Conservation (phyloP, 2,329 filamentous ascomycete species). For the Alternaria solani region DNA sequence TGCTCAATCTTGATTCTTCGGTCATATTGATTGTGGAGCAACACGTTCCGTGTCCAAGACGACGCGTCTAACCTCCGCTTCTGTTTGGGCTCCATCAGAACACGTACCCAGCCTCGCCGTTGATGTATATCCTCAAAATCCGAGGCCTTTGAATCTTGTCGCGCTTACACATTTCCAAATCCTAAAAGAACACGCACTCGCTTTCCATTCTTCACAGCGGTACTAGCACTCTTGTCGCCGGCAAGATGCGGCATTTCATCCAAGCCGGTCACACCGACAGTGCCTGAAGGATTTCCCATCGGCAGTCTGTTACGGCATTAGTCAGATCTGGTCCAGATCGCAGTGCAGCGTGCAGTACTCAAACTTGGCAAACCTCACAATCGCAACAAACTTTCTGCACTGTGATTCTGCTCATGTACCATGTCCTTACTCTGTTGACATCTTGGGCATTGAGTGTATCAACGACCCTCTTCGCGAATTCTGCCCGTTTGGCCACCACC, state of each 20-base stretch:
- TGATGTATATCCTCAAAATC: neutral
- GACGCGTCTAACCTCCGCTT: neutral
- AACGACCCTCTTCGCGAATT: neutral
- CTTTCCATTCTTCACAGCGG: neutral
- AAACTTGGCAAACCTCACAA: slow-evolving; percentile 4
- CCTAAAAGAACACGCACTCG: neutral
- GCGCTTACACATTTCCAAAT: neutral
- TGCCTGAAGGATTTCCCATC: slow-evolving; percentile 11
- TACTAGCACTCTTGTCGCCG: neutral
- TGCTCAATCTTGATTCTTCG: slow-evolving; percentile 5
- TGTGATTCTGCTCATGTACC: neutral
- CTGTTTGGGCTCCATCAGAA: neutral
- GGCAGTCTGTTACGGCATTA: slow-evolving; percentile 12
- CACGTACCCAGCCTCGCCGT: neutral
- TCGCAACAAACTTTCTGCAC: neutral
- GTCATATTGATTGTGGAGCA: slow-evolving; percentile 10
- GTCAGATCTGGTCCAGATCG: slow-evolving; percentile 4
- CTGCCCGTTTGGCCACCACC: neutral
- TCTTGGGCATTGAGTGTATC: neutral
- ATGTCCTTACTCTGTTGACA: neutral
- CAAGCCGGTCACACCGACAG: slow-evolving; percentile 4
- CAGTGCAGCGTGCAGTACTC: slow-evolving; percentile 6
- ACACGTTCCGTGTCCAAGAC: slow-evolving; percentile 8
- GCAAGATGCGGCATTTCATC: neutral
- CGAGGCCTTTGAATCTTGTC: neutral